A percentile compares a stretch with the other conserved stretches of the same genome.
These are phyloP conservation scores for Lecanoromycetidae sp. DNA, from an alignment of 2,329 filamentous ascomycete genomes.

Conservation along the genomic window DNA sequence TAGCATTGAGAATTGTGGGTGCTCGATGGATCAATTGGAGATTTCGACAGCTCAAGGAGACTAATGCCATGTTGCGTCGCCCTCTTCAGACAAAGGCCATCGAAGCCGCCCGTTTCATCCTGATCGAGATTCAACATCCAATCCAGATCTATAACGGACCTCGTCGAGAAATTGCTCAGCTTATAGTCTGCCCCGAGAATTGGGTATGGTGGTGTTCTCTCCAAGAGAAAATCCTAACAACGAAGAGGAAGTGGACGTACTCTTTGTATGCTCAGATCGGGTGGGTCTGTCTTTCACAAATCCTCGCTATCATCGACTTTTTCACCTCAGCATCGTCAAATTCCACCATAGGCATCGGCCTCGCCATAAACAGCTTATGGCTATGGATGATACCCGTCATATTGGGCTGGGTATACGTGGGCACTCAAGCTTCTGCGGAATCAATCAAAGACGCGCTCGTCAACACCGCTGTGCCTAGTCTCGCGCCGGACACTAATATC, in stretches of 20 bases:
- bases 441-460: constrained; percentile 1
- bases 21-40: constrained; percentile 1
- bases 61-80: not conserved
- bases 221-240: not conserved
- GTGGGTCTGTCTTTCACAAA: not conserved
- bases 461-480: not conserved
- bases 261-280: constrained; percentile 5
- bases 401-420: constrained; percentile 5
- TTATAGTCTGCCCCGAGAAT: constrained; percentile 3
- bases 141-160: not conserved
- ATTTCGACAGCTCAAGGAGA: not conserved
- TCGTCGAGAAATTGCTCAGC: constrained; percentile 1
- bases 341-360: constrained; percentile 3
- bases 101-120: not conserved
- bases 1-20: not conserved
- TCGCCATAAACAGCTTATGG: constrained; percentile 6
- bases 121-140: constrained; percentile 5
- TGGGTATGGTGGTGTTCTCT: constrained; percentile 3
- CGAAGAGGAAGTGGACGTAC: constrained; percentile 5
- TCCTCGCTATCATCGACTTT: constrained; percentile 2
- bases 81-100: not conserved
- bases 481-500: not conserved
- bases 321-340: not conserved
- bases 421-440: not conserved
- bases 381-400: constrained; percentile 6